Base-by-base conservation (phyloP, 208 protist species). In the Leishmania aethiopica region DNA sequence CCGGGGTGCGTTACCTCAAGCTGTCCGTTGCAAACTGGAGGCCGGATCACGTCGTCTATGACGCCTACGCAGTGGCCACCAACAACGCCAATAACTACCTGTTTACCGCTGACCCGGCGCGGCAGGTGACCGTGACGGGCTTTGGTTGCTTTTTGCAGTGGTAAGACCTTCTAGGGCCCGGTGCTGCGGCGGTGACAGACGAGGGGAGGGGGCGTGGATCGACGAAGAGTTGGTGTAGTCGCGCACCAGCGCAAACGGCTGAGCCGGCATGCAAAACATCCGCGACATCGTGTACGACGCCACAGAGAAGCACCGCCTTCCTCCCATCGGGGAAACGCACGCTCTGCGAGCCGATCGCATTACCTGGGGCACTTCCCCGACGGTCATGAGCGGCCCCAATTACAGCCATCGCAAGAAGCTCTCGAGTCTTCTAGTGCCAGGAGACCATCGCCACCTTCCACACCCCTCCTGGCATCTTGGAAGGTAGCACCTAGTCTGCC, bases 391-490 rank as follows among this genome's bases (percentile, higher is more conserved):
- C 45, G 3, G 59, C 37, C 8, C 28, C 28, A 2, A 32, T 47
- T 11, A 66, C 57, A 13, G 60, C 85, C 55, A 25, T 83, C 59
- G 32, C 80, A 10, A 53, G 64, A 1, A 40, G 75, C 66, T 49
- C n/a, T 66, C 51, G 19, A 32, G 49, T 69, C 70, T 76, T 83
- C 3, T 32, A 45, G 72, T 86, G 80, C 53, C 80, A 85, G 28
- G 87, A 90, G 45, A 86, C 87, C 60, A 71, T 87, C 53, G 87
- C 75, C 62, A 85, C 49, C 69, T 86, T 90, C 78, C 69, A 64
- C 32, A 55, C 82, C 62, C 55, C 73, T 51, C 45, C 66, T 69
- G 69, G 37, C 28, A 42, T 71, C 37, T 74, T 84, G 13, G 84
- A 81, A 51, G 74, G 70, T 32, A 71, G 19, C 35, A 25, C 13